phyloP scores from a whole-genome alignment of 192 early-diverging fungal species.

The Podila horticola region DNA sequence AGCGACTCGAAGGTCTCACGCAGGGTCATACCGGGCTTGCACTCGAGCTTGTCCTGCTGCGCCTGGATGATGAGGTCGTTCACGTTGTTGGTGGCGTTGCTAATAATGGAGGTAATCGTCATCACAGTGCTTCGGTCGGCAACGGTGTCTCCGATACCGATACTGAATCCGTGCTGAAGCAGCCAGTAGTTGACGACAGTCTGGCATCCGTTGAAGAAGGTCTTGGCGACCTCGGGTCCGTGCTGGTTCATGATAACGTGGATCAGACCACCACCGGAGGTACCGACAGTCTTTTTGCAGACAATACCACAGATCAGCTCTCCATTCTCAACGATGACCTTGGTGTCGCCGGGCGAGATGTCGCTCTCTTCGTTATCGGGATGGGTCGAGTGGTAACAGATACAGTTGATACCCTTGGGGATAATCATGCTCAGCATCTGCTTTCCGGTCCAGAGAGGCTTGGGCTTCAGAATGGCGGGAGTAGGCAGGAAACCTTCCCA shows the following conservation, averaged over 20 bases:
- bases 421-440: constrained; percentile 95
- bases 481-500: constrained; percentile 95
- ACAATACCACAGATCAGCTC: constrained; percentile 94
- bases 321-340: constrained; percentile 92
- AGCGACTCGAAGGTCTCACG: constrained; percentile 91
- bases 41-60: constrained; percentile 84
- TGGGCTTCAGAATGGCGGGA: constrained; percentile 95
- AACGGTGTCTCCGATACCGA: constrained; percentile 98
- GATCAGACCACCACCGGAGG: constrained; percentile 85
- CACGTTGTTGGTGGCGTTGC: constrained; percentile 80
- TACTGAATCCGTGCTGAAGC: constrained; percentile 93
- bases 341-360: constrained; percentile 90
- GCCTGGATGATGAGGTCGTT: constrained; percentile 83
- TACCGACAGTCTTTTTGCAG: constrained; percentile 94
- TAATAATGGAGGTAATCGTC: constrained; percentile 80
- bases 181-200: constrained; percentile 97
- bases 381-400: constrained; percentile 78
- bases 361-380: constrained; percentile 82
- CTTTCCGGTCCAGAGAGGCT: constrained; percentile 98
- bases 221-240: constrained; percentile 86
- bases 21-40: constrained; percentile 91
- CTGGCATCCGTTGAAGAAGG: constrained; percentile 93
- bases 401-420: constrained; percentile 92
- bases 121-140: constrained; percentile 87
- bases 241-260: constrained; percentile 96